These are phyloP conservation scores for Corynascus novoguineensis DNA, from an alignment of 495 filamentous ascomycete genomes.

Conservation along the genomic window DNA sequence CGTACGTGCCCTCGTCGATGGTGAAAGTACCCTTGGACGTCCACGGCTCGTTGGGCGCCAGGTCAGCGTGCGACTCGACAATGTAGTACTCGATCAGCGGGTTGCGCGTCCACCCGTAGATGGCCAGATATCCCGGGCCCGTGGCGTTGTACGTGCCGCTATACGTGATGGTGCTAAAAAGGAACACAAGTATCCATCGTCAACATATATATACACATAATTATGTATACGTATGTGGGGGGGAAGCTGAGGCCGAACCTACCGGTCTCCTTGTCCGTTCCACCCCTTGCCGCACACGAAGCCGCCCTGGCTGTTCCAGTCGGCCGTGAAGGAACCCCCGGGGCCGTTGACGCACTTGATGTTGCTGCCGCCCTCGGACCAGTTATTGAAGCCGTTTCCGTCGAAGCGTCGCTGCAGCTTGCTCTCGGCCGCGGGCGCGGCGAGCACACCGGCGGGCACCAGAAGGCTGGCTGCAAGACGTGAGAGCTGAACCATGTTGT, in stretches of 20 bases:
- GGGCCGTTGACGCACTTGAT: conserved; percentile 52
- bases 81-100: conserved; percentile 65
- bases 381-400: conserved; percentile 47
- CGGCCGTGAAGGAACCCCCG: conserved; percentile 48
- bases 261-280: conserved; percentile 20
- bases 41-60: conserved; percentile 46
- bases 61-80: conserved; percentile 52
- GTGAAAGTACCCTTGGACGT: conserved; percentile 51
- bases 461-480: not conserved
- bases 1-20: conserved; percentile 51
- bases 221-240: not conserved
- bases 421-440: not conserved
- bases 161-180: conserved; percentile 48
- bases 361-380: conserved; percentile 51
- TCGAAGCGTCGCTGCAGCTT: not conserved
- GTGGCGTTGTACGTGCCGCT: conserved; percentile 49
- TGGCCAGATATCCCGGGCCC: conserved; percentile 56
- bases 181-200: not conserved
- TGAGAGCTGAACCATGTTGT: conserved; percentile 1
- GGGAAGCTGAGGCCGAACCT: not conserved
- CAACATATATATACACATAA: too few relatives aligned
- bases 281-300: conserved; percentile 61
- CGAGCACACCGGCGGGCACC: not conserved
- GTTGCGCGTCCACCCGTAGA: conserved; percentile 60
- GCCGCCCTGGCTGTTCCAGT: conserved; percentile 49